Conservation (phyloP, 768 basidiomycete species). For the Wakefieldia striispora region DNA sequence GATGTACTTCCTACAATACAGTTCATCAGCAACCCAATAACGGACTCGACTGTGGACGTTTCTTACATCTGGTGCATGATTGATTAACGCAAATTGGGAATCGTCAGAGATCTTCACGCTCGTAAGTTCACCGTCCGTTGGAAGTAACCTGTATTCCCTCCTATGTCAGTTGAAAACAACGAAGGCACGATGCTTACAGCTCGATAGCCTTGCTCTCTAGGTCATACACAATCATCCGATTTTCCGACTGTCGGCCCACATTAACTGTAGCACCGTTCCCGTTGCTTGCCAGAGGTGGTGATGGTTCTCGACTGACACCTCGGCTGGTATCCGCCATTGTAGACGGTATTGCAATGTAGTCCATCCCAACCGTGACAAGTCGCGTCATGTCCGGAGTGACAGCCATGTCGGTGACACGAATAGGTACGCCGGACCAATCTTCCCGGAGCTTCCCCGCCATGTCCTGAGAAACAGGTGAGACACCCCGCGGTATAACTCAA, state of each 20-base stretch:
- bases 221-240: conserved; percentile 77
- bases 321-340: conserved; percentile 16
- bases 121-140: conserved; percentile 77
- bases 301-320: conserved; percentile 36
- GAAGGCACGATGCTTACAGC: conserved; percentile 49
- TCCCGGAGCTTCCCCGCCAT: conserved; percentile 69
- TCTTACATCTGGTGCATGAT: conserved; percentile 82
- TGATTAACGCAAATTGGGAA: conserved; percentile 84
- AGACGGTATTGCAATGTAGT: conserved; percentile 32
- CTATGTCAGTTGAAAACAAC: conserved; percentile 8
- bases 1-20: conserved; percentile 71
- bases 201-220: conserved; percentile 64
- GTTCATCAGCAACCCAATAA: conserved; percentile 6
- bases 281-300: conserved; percentile 30
- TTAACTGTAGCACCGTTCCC: conserved; percentile 36
- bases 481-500: neutral
- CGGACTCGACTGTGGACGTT: neutral
- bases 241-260: conserved; percentile 41
- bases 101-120: conserved; percentile 85
- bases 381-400: conserved; percentile 82
- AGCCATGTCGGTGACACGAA: conserved; percentile 85
- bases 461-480: conserved; percentile 48
- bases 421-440: conserved; percentile 64
- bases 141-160: conserved; percentile 48
- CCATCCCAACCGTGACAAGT: conserved; percentile 83